Evolutionary conservation across 2,329 filamentous ascomycete genomes (phyloP), one percentile per base, ranked within the genome.

Genomic region (Aspergillus luchuensis): DNA sequence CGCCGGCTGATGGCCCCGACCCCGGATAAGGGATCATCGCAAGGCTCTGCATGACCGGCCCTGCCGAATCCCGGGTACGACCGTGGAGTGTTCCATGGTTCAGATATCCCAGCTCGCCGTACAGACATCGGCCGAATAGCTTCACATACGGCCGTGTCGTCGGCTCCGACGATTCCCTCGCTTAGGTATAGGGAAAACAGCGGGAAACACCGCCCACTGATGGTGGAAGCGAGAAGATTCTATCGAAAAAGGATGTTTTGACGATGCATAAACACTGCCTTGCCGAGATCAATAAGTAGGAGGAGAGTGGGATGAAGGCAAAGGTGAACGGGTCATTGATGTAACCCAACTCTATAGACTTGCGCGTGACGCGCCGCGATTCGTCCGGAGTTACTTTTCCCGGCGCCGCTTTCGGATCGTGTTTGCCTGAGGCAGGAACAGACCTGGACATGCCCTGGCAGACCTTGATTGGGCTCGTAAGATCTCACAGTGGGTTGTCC

Each of bases 21-120:
- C 56, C 8, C 33, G 50, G 36, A 41, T 64, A 62, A 58, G 59
- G 41, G 59, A 59, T 62, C 59, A 64, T 64, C 49, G 59, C 62
- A 49, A 36, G 49, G n/a, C 28, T 43, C 45, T 15, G 50, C 49
- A 25, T 30, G 39, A 39, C 41, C 38, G 33, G 30, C 13, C 36
- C 25, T 51, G 30, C 30, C 36, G 25, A 17, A 38, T 60, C n/a
- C 38, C 54, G 56, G 62, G 60, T 54, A 54, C 60, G 59, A 47
- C 59, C 49, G 57, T 23, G 33, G 17, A 4, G 10, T 38, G 43
- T 25, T 19, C 62, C 59, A 56, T 50, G 59, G 59, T 59, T 59
- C 36, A 8, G 25, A 5, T 17, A 38, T 56, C 23, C 13, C n/a
- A 21, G 23, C 59, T n/a, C 17, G 41, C n/a, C 23, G 11, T 45